Evolutionary conservation across 805 yeast genomes (phyloP).

Genomic region (Blastobotrys mokoenaii): DNA sequence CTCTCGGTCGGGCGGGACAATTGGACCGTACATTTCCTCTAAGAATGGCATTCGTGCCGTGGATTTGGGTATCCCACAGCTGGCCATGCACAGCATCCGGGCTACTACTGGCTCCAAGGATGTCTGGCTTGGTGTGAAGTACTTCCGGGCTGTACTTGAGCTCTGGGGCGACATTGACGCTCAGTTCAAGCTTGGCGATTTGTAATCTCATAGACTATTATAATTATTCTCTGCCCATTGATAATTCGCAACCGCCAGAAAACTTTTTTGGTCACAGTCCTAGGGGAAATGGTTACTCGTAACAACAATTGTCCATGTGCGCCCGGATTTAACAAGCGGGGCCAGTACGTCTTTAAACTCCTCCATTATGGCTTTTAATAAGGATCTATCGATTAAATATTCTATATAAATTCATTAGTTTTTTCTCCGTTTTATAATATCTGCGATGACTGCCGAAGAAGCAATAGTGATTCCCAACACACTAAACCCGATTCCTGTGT

Average conservation of each 20-base stretch:
- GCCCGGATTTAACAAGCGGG: too few species aligned
- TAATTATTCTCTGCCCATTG: neutral
- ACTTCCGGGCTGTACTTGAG: constrained; percentile 58
- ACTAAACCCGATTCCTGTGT: constrained; percentile 55
- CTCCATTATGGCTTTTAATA: neutral
- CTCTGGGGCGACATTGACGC: constrained; percentile 48
- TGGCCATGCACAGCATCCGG: constrained; percentile 80
- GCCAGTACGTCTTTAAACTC: too few species aligned
- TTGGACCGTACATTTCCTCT: constrained; percentile 50
- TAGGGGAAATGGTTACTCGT: too few species aligned
- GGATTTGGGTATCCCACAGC: constrained; percentile 76
- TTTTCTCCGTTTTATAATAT: neutral
- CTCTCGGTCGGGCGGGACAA: constrained; percentile 78
- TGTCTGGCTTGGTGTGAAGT: constrained; percentile 59
- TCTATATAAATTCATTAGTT: neutral
- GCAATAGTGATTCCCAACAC: constrained; percentile 35
- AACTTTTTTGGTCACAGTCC: too few species aligned
- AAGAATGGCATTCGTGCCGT: constrained; percentile 37
- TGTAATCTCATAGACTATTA: constrained; percentile 1
- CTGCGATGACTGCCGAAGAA: too few species aligned
- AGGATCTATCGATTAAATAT: neutral
- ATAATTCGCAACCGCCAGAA: too few species aligned
- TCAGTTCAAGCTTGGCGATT: constrained; percentile 14
- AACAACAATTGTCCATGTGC: too few species aligned
- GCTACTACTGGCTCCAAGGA: constrained; percentile 74